A percentile compares a stretch with the other conserved stretches of the same genome.
Conservation (phyloP, 2,329 filamentous ascomycete species). For the Periconia sp. region DNA sequence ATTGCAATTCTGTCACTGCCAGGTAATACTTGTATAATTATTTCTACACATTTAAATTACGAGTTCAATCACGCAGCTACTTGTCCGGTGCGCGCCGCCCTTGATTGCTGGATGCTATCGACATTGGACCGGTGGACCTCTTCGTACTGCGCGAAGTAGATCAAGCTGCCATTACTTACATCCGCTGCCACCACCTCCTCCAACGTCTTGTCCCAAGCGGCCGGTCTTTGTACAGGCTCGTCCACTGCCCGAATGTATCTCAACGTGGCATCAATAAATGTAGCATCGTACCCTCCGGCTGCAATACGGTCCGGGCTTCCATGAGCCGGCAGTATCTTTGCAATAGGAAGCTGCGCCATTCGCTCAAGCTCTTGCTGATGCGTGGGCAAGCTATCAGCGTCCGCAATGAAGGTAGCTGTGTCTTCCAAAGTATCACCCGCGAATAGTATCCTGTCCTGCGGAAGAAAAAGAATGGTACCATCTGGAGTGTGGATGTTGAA, state of each 20-base stretch:
- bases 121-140: slow-evolving; percentile 12
- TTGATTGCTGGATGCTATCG: slow-evolving; percentile 4
- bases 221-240: slow-evolving; percentile 7
- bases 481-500: slow-evolving; percentile 15
- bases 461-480: slow-evolving; percentile 7
- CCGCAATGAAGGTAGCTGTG: slow-evolving; percentile 11
- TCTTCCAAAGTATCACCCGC: slow-evolving; percentile 16
- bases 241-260: slow-evolving; percentile 10
- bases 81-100: background rate
- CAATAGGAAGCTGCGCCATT: slow-evolving; percentile 8
- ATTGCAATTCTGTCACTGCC: background rate
- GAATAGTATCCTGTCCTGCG: slow-evolving; percentile 5
- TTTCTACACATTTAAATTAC: background rate
- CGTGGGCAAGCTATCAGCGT: background rate
- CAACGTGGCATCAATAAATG: slow-evolving; percentile 11
- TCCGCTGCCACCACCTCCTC: slow-evolving; percentile 9
- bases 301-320: slow-evolving; percentile 9
- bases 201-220: slow-evolving; percentile 8
- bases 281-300: slow-evolving; percentile 6
- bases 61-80: background rate
- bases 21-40: background rate
- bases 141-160: slow-evolving; percentile 11
- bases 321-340: slow-evolving; percentile 11
- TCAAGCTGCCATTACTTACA: slow-evolving; percentile 5
- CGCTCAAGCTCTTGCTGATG: slow-evolving; percentile 10